Percentiles rank a stretch among this genome's conserved stretches.
phyloP scores from a whole-genome alignment of 768 basidiomycete genomes.

The Kwoniella pini region DNA sequence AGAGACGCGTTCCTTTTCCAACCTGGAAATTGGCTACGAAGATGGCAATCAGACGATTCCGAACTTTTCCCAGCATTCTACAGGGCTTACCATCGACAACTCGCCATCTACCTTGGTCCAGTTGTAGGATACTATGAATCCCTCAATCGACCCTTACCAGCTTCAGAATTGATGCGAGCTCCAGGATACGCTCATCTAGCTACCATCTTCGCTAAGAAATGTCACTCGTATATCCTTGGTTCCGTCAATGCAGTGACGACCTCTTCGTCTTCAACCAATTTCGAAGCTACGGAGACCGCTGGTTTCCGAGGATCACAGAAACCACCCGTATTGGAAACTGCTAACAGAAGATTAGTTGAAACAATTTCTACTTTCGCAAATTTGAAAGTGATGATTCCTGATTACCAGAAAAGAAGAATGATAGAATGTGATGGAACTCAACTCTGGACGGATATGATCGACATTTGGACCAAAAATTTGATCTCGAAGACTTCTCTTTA shows the following conservation, averaged over 20 bases:
- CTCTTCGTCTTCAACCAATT: conserved; percentile 45
- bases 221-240: conserved; percentile 58
- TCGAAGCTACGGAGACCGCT: conserved; percentile 57
- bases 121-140: conserved; percentile 40
- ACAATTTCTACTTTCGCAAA: conserved; percentile 55
- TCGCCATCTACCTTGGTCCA: conserved; percentile 52
- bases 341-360: conserved; percentile 56
- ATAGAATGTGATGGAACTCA: conserved; percentile 49
- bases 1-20: conserved; percentile 53
- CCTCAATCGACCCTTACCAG: conserved; percentile 40
- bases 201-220: conserved; percentile 57
- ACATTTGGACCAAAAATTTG: conserved; percentile 54
- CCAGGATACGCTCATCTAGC: conserved; percentile 58
- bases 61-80: conserved; percentile 59
- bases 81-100: conserved; percentile 57
- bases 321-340: conserved; percentile 58
- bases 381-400: conserved; percentile 44
- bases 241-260: conserved; percentile 58
- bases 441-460: conserved; percentile 55
- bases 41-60: conserved; percentile 59
- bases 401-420: conserved; percentile 22
- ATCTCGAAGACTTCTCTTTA: conserved; percentile 56
- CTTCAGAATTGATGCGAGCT: conserved; percentile 48
- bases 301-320: conserved; percentile 56
- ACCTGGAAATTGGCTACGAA: conserved; percentile 56